Evolutionary conservation across 2,329 filamentous ascomycete species (phyloP), one percentile per base, ranked within the genome.

Genomic region (Colletotrichum godetiae): DNA sequence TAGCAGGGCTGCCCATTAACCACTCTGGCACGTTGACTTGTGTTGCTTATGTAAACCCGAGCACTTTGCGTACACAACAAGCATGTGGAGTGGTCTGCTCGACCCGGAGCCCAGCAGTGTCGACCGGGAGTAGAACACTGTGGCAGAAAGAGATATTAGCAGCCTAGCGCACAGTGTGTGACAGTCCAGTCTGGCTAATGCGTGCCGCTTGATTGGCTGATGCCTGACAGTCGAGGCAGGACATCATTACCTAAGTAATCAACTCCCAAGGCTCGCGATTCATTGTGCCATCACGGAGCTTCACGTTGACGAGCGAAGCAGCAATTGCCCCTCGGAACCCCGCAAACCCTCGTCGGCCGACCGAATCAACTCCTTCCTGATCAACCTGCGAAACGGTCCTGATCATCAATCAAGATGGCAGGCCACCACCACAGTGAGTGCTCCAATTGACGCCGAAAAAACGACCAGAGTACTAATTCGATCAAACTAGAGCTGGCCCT

Each of bases 401-500:
- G 12, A 27, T 31, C 29, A 68, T 68, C 65, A 10, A 10, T 63
- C 69, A 75, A 69, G 67, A 75, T 75, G 74, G 74, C 74, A 64
- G 74, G 74, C 55, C 68, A 75, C 65, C 74, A 75, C 69, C 74
- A 75, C 63, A 75, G 74, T 75, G 63, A 75, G 74, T 42, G 37
- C 66, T 15, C 55, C 24, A 62, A 68, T 57, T 57, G 63, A 56
- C 62, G 31, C n/a, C 37, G 12, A 22, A 52, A 12, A 49, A 2
- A 24, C 15, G 12, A 49, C 46, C 13, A 12, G 3, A 59, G 49
- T 22, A 55, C 74, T 75, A 73, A 75, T 42, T 27, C 35, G 15
- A 22, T 37, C 27, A 33, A 15, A 65, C 31, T 24, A 87, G 86
- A 84, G 79, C 76, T 87, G 81, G 79, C 82, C 77, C 74, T 85